Evolutionary conservation across 495 filamentous ascomycete genomes (phyloP), one percentile per base, ranked within the genome.

Genomic region (Podospora fimiseda): DNA sequence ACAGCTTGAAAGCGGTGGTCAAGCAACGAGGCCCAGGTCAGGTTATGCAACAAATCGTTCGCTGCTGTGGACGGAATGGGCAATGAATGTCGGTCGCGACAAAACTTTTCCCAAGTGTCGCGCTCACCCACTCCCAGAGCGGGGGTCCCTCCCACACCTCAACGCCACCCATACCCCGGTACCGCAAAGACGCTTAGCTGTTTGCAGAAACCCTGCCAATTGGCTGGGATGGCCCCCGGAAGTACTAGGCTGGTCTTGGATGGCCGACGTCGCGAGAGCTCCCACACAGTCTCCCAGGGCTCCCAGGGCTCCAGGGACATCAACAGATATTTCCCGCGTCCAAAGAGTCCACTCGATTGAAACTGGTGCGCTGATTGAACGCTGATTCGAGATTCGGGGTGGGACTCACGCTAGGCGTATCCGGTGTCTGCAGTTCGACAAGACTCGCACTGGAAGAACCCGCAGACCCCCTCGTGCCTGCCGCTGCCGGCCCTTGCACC

Each of bases 121-220:
- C n/a, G 45, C 50, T 18, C 40, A 23, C 18, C 3, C n/a, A 39
- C n/a, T 5, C 41, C 33, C 20, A n/a, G 53, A 51, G 48, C 43
- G 49, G 54, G 54, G 43, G 43, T 47, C 54, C 47, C 48, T 43
- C 54, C 48, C 54, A 18, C 48, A 16, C 37, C 36, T 16, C 21
- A 21, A 40, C 42, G 48, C 48, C 53, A 46, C 48, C 48, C 54
- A 43, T 33, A 47, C 44, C 22, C 36, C 43, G 54, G 41, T 22
- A 16, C 48, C 43, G 43, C 48, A 47, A 22, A n/a, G 23, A 20
- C 23, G 44, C 23, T 24, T 52, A 51, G 44, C 49, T 43, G 43
- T 43, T 48, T 52, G 21, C 37, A 23, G 49, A 33, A 47, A 19
- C 14, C n/a, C 30, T 55, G 46, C 19, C 22, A 22, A 43, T 43